Conservation (phyloP, 768 basidiomycete species). For the Boletus rubroflammeus region DNA sequence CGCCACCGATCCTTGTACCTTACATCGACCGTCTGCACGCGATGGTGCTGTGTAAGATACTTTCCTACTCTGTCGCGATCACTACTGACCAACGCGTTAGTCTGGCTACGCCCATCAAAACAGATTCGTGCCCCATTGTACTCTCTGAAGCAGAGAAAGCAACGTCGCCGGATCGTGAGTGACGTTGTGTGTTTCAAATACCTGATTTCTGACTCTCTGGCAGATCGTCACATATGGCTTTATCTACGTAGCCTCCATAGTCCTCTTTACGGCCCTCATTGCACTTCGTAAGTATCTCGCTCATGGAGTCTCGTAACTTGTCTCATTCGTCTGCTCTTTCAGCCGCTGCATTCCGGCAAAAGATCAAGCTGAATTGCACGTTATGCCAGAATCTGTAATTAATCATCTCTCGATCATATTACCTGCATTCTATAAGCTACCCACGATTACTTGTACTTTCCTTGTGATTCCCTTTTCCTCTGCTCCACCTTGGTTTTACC, state of each 20-base stretch:
- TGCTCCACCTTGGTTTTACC: not conserved
- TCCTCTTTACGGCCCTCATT: conserved; percentile 72
- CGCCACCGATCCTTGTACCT: conserved; percentile 83
- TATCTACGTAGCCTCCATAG: conserved; percentile 66
- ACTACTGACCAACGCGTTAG: conserved; percentile 37
- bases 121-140: conserved; percentile 92
- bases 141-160: conserved; percentile 83
- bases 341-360: conserved; percentile 63
- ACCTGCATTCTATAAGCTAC: conserved; percentile 29
- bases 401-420: conserved; percentile 32
- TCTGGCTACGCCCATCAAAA: conserved; percentile 94
- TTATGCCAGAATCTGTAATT: conserved; percentile 65
- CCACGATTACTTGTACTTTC: conserved; percentile 28
- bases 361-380: conserved; percentile 58
- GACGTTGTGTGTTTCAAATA: not conserved
- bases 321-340: conserved; percentile 7
- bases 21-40: conserved; percentile 92
- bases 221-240: conserved; percentile 83
- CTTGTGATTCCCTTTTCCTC: not conserved
- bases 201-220: conserved; percentile 7
- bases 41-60: conserved; percentile 70
- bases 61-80: conserved; percentile 6
- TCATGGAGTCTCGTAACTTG: conserved; percentile 3
- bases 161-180: conserved; percentile 86
- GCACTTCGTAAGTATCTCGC: conserved; percentile 62